A percentile compares a stretch with the other conserved stretches of the same genome.
phyloP scores from a whole-genome alignment of 2,329 filamentous ascomycete genomes.

The Daldinia sp. region DNA sequence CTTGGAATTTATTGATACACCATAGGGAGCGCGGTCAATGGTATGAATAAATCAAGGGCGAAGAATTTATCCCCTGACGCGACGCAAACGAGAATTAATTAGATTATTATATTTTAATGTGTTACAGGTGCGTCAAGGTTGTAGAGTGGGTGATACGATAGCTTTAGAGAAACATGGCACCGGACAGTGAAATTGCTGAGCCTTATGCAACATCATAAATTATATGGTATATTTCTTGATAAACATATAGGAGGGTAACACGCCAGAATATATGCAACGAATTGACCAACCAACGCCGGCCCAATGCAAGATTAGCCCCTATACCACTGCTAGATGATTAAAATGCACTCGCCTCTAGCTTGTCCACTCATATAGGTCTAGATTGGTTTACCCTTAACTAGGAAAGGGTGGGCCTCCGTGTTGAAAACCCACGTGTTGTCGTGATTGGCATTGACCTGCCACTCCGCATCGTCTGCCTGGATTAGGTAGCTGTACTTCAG shows the following conservation, averaged over 20 bases:
- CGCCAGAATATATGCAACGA: background rate
- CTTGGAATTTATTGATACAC: background rate
- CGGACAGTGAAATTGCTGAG: background rate
- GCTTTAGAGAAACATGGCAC: background rate
- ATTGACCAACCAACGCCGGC: conserved; percentile 12
- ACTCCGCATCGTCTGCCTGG: conserved; percentile 65
- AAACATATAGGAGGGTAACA: background rate
- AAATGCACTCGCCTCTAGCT: background rate
- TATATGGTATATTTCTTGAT: background rate
- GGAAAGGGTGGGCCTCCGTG: conserved; percentile 50
- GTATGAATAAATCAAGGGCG: background rate
- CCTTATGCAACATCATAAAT: background rate
- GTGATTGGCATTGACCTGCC: conserved; percentile 57
- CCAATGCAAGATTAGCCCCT: conserved; percentile 15
- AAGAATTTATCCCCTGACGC: too few species aligned
- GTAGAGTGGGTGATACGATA: too few species aligned
- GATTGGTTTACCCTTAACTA: conserved; percentile 42
- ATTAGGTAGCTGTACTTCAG: conserved; percentile 85
- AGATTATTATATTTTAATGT: too few species aligned
- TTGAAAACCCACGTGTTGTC: conserved; percentile 64
- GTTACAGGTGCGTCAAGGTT: too few species aligned
- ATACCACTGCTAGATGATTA: background rate
- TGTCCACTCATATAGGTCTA: conserved; percentile 21
- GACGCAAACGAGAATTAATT: too few species aligned
- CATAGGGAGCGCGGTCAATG: background rate